phyloP scores from a whole-genome alignment of 441 rosid species.

The Syzygium syzygioides region DNA sequence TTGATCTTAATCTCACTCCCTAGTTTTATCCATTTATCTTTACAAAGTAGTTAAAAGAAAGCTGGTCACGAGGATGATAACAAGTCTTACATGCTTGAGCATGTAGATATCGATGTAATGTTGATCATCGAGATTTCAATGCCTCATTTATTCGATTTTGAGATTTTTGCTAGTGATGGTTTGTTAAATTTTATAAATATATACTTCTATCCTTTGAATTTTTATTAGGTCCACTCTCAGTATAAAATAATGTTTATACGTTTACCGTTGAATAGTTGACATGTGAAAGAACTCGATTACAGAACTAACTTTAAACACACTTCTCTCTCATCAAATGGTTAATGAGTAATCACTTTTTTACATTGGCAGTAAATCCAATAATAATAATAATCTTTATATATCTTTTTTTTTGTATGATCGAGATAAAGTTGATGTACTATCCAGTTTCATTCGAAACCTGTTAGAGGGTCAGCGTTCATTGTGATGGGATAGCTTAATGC shows the following conservation, averaged over 20 bases:
- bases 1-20: neutral
- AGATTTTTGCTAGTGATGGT: neutral
- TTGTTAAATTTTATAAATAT: neutral
- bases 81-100: neutral
- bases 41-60: neutral
- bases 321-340: neutral
- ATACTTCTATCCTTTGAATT: neutral
- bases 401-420: neutral
- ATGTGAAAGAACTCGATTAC: neutral
- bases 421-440: neutral
- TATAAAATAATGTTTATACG: neutral
- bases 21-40: neutral
- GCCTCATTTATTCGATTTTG: neutral
- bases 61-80: neutral
- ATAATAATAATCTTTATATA: neutral
- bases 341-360: neutral
- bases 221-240: neutral
- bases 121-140: neutral
- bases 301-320: neutral
- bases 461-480: rapidly evolving
- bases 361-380: neutral
- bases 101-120: neutral
- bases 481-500: neutral
- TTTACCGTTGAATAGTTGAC: neutral
- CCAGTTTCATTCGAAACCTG: neutral